These are phyloP conservation scores for Ophiostoma piceae DNA, from an alignment of 2,329 filamentous ascomycete species.

Conservation along the genomic window DNA sequence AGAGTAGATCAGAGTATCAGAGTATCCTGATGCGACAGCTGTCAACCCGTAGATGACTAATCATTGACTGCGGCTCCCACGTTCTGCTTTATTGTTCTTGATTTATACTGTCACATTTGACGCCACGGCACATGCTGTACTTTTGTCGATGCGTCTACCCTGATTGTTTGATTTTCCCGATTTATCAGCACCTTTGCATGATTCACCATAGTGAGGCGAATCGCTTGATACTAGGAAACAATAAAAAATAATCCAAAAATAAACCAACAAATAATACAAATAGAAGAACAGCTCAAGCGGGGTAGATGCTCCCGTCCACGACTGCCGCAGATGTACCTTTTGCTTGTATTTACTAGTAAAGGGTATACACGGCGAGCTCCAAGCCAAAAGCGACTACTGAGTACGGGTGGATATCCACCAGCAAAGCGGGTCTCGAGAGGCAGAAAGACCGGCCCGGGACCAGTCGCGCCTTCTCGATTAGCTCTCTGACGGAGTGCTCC, in stretches of 20 bases:
- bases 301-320: not conserved
- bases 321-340: not conserved
- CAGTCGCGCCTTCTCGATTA: constrained; percentile 3
- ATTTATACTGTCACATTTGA: too few relatives aligned
- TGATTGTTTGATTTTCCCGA: too few relatives aligned
- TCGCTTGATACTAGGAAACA: too few relatives aligned
- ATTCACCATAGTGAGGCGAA: too few relatives aligned
- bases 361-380: not conserved
- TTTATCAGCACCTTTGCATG: too few relatives aligned
- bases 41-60: too few relatives aligned
- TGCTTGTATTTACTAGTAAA: not conserved
- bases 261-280: not conserved
- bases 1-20: too few relatives aligned
- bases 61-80: too few relatives aligned
- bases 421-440: not conserved
- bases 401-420: not conserved
- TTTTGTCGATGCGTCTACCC: too few relatives aligned
- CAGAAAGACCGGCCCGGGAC: constrained; percentile 5
- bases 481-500: not conserved
- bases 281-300: not conserved
- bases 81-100: too few relatives aligned
- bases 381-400: not conserved
- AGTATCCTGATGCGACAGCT: too few relatives aligned
- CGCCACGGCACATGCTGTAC: too few relatives aligned
- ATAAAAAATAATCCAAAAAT: not conserved